A percentile compares a stretch with the other conserved stretches of the same genome.
Evolutionary conservation across 2,329 filamentous ascomycete genomes (phyloP).

Genomic region (Aureobasidium sp.): DNA sequence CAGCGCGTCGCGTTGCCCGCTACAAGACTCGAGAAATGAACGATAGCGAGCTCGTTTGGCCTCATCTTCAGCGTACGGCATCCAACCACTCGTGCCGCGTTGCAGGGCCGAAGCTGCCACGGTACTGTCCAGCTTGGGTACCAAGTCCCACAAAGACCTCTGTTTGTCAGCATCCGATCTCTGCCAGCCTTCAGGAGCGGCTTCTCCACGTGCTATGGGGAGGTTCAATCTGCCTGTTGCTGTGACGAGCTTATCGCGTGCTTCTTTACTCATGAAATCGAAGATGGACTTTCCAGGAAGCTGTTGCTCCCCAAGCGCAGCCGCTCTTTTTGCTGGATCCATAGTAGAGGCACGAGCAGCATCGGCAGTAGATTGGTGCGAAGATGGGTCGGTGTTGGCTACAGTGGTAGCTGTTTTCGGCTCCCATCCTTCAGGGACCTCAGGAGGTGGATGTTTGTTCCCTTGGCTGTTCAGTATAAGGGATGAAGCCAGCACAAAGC

Average conservation of each 20-base stretch:
- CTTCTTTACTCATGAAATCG: conserved; percentile 74
- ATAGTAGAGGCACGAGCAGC: conserved; percentile 69
- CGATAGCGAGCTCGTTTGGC: conserved; percentile 74
- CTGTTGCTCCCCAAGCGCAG: conserved; percentile 68
- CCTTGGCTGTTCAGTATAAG: conserved; percentile 33
- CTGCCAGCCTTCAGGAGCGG: conserved; percentile 55
- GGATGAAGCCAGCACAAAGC: conserved; percentile 61
- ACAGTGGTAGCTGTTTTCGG: conserved; percentile 37
- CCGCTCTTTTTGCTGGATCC: conserved; percentile 67
- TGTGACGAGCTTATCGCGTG: conserved; percentile 66
- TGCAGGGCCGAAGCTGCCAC: conserved; percentile 38
- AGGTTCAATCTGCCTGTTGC: conserved; percentile 69
- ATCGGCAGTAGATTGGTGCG: conserved; percentile 61
- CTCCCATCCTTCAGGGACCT: conserved; percentile 65
- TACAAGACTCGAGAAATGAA: conserved; percentile 68
- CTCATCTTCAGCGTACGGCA: conserved; percentile 78
- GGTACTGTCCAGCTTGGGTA: conserved; percentile 34
- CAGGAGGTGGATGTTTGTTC: conserved; percentile 53
- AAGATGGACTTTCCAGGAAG: conserved; percentile 93
- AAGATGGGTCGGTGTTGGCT: conserved; percentile 16
- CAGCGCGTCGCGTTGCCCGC: conserved; percentile 51
- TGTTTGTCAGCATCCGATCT: conserved; percentile 55
- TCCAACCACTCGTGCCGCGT: conserved; percentile 52
- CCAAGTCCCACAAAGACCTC: conserved; percentile 43
- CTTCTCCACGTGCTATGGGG: conserved; percentile 68